Evolutionary conservation across 1,284 basidiomycete species (phyloP), one percentile per base, ranked within the genome.

Genomic region (Fomes fomentarius): DNA sequence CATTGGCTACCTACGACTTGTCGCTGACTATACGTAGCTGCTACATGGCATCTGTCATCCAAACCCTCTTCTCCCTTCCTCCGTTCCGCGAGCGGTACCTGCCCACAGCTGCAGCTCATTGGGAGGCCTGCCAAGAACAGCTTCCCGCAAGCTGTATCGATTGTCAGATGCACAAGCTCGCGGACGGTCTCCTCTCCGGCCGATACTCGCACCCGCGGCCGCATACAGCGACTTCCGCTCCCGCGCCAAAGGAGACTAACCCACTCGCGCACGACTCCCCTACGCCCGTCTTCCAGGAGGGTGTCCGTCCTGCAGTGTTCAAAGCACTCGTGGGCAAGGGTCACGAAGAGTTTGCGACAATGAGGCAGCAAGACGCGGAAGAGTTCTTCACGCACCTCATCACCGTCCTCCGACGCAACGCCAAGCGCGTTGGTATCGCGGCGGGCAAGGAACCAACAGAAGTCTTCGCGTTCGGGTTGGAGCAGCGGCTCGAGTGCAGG

Each of bases 361-460:
- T 98, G 96, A 83, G 86, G 40, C 96, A 99, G 72, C 96, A 99
- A 70, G 96, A 99, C 67, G 87, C 96, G 1, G 95, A 98, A 67
- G 96, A 99, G 72, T 99, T 99, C 74, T 80, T 99, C 56, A 82
- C 85, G 50, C 85, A 96, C 71, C 74, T 98, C 9, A 66, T 98
- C 47, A 84, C 82, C 3, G 78, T 83, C 15, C 73, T 97, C 14
- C 79, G 92, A 47, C 74, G 85, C 60, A 80, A 91, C 64, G 74
- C 83, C 42, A 84, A 87, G 66, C 81, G 81, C 60, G 73, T 73
- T 46, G 74, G 76, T 53, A 25, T 33, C 12, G 60, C 52, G 22
- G 48, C 52, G 30, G 22, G 58, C 63, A 49, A 50, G 15, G 74
- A 71, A 34, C 84, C 94, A 2, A 96, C 94, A 0, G 77, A 80